Conservation (phyloP, 1,284 basidiomycete genomes). For the Fomitopsis pinicola region DNA sequence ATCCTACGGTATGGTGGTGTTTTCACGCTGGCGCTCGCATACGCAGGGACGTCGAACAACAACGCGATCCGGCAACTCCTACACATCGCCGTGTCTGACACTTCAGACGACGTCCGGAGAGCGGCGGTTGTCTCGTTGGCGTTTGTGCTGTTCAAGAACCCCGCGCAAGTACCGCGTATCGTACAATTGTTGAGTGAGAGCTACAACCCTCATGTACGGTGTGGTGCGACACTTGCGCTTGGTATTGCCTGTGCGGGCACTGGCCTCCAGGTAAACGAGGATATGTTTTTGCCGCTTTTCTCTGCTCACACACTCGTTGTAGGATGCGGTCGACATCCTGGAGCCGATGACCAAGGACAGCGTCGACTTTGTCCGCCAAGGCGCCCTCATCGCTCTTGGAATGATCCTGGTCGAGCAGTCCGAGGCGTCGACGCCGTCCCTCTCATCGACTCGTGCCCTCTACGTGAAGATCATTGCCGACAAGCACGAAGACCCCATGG, state of each 20-base stretch:
- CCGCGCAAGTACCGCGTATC: constrained; percentile 88
- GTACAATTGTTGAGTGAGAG: constrained; percentile 95
- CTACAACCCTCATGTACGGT: constrained; percentile 97
- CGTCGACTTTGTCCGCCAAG: constrained; percentile 96
- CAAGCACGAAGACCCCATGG: constrained; percentile 98
- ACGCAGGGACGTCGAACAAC: constrained; percentile 93
- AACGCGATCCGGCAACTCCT: constrained; percentile 85
- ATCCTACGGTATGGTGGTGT: constrained; percentile 95
- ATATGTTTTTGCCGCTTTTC: neutral
- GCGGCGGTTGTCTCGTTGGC: constrained; percentile 93
- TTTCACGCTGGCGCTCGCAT: constrained; percentile 91
- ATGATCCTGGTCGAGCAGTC: constrained; percentile 97
- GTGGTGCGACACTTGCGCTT: constrained; percentile 90
- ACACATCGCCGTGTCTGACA: constrained; percentile 95
- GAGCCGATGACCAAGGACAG: constrained; percentile 97
- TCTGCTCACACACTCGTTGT: constrained; percentile 11
- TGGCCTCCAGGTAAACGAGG: constrained; percentile 65
- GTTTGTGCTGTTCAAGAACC: constrained; percentile 94
- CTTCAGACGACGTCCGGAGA: constrained; percentile 91
- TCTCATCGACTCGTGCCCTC: constrained; percentile 73
- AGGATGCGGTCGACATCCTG: constrained; percentile 91
- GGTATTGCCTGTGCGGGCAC: constrained; percentile 98
- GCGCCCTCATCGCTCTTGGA: constrained; percentile 91
- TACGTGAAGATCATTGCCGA: constrained; percentile 88
- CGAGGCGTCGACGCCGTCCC: constrained; percentile 81